Conservation (phyloP, 129 eudicot genomes). For the Helichrysum umbraculigerum region DNA sequence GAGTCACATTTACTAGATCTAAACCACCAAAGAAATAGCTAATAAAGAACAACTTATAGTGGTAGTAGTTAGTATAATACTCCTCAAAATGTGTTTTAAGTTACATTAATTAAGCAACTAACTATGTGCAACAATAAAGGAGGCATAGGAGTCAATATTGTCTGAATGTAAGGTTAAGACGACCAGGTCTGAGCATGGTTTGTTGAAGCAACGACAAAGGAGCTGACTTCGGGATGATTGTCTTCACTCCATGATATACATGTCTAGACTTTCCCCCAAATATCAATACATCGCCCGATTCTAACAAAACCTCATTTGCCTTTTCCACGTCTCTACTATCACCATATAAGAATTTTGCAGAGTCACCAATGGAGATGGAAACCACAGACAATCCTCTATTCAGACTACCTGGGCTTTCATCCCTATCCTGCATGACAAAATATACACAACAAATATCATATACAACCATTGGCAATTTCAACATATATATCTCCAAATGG, state of each 20-base stretch:
- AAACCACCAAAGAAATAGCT: too few relatives aligned
- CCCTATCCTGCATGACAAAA: not conserved
- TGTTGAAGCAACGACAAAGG: not conserved
- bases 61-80: not conserved
- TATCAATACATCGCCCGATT: not conserved
- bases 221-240: not conserved
- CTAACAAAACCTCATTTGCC: constrained; percentile 1
- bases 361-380: not conserved
- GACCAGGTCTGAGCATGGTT: not conserved
- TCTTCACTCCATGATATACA: not conserved
- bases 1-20: too few relatives aligned
- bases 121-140: not conserved
- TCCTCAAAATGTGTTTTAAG: not conserved
- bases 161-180: constrained; percentile 1
- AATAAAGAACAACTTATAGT: not conserved
- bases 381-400: not conserved
- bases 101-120: not conserved
- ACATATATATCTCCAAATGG: too few relatives aligned
- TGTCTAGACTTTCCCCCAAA: not conserved
- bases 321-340: not conserved
- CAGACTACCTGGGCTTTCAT: not conserved
- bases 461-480: not conserved
- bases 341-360: not conserved
- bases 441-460: not conserved
- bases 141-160: not conserved